Evolutionary conservation across 306 rosid genomes (phyloP).

Genomic region (Sphenostylis stenocarpa): DNA sequence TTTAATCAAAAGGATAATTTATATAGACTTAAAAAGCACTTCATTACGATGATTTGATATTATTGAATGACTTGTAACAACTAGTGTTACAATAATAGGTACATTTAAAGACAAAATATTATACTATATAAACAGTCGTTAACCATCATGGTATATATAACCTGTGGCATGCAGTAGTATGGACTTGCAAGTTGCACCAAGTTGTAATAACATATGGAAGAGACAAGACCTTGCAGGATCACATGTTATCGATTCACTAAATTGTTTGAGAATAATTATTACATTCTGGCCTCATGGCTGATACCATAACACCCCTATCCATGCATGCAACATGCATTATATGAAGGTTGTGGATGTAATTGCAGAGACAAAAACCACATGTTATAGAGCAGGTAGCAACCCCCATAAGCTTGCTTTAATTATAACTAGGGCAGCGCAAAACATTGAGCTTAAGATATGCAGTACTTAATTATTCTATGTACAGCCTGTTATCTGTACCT

Average conservation of each 20-base stretch:
- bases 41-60: background rate
- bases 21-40: background rate
- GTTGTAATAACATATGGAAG: background rate
- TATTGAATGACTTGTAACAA: background rate
- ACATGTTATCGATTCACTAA: slow-evolving; percentile 33
- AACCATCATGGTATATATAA: background rate
- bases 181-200: background rate
- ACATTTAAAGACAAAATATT: background rate
- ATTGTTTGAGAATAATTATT: background rate
- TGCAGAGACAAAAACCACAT: slow-evolving; percentile 24
- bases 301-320: background rate
- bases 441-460: background rate
- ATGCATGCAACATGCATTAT: slow-evolving; percentile 3
- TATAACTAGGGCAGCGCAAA: background rate
- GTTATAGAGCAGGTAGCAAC: slow-evolving; percentile 1
- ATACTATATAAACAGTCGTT: background rate
- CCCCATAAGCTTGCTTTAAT: background rate
- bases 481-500: slow-evolving; percentile 21
- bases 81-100: background rate
- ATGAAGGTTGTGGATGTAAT: background rate
- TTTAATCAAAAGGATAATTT: background rate
- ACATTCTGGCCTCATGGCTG: background rate
- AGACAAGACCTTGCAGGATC: slow-evolving; percentile 14
- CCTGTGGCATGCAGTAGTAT: background rate
- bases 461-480: background rate